Percentiles rank a stretch among this genome's conserved stretches.
Conservation (phyloP, 176 grass and related monocot species). For the Ensete ventricosum region DNA sequence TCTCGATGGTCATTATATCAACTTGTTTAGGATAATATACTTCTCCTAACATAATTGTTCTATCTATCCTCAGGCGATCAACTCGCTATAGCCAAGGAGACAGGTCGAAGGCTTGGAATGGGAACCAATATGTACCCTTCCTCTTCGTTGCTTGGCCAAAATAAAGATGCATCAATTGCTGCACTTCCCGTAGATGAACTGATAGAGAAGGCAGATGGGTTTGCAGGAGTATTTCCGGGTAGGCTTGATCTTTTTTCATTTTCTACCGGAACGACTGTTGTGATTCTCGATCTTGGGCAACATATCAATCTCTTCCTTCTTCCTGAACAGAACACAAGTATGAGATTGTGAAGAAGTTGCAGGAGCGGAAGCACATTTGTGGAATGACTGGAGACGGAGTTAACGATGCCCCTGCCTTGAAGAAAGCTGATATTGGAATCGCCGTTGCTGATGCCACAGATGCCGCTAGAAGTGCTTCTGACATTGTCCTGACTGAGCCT, state of each 20-base stretch:
- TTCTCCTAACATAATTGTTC: background rate
- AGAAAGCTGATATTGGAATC: conserved; percentile 26
- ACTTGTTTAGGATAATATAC: background rate
- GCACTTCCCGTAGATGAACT: conserved; percentile 19
- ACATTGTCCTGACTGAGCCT: conserved; percentile 21
- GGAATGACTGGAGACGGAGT: conserved; percentile 26
- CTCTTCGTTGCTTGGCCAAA: conserved; percentile 16
- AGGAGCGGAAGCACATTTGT: conserved; percentile 20
- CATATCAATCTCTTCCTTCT: background rate
- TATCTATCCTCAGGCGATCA: conserved; percentile 6
- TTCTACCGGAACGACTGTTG: background rate
- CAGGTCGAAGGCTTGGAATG: conserved; percentile 23
- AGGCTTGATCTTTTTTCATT: background rate
- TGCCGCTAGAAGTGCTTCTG: conserved; percentile 21
- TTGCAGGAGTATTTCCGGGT: conserved; percentile 20
- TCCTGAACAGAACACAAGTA: conserved; percentile 17
- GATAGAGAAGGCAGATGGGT: conserved; percentile 20
- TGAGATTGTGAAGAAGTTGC: conserved; percentile 21
- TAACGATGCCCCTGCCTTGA: conserved; percentile 22
- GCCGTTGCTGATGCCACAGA: conserved; percentile 21
- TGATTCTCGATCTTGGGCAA: too few relatives aligned
- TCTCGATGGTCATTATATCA: background rate
- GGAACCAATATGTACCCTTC: conserved; percentile 24
- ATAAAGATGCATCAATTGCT: conserved; percentile 14
- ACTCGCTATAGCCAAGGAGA: conserved; percentile 22